Evolutionary conservation across 257 asterid genomes (phyloP).

Genomic region (Nyctanthes arbortristis): DNA sequence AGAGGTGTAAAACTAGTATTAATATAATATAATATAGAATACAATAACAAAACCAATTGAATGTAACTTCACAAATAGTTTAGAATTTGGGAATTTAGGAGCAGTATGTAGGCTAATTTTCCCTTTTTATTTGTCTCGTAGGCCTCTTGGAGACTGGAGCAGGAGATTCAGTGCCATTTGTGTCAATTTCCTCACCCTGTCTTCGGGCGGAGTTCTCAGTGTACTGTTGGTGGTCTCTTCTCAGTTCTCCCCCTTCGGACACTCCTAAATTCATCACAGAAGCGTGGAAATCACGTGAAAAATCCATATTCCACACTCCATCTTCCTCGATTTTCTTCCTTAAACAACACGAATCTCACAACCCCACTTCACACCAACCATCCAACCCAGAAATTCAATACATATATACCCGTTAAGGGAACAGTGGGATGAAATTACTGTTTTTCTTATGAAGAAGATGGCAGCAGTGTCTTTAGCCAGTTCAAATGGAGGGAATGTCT

Average conservation of each 20-base stretch:
- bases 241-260: background rate
- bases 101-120: too few species aligned
- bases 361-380: constrained; percentile 16
- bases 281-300: background rate
- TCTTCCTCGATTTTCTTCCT: constrained; percentile 19
- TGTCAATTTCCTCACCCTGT: background rate
- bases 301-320: too few species aligned
- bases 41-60: too few species aligned
- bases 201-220: background rate
- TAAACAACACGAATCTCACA: constrained; percentile 24
- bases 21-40: too few species aligned
- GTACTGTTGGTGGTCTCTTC: background rate
- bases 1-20: too few species aligned
- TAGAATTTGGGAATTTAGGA: too few species aligned
- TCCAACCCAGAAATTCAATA: background rate
- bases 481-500: constrained; percentile 53
- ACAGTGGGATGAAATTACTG: constrained; percentile 26
- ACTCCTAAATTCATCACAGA: background rate
- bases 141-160: too few species aligned
- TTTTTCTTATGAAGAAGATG: constrained; percentile 38
- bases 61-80: too few species aligned
- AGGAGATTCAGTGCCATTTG: background rate
- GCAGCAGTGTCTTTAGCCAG: constrained; percentile 34
- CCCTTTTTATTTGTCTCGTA: too few species aligned
- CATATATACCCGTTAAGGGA: background rate